Conservation (phyloP, 2,329 filamentous ascomycete genomes). For the Penicillium palitans region DNA sequence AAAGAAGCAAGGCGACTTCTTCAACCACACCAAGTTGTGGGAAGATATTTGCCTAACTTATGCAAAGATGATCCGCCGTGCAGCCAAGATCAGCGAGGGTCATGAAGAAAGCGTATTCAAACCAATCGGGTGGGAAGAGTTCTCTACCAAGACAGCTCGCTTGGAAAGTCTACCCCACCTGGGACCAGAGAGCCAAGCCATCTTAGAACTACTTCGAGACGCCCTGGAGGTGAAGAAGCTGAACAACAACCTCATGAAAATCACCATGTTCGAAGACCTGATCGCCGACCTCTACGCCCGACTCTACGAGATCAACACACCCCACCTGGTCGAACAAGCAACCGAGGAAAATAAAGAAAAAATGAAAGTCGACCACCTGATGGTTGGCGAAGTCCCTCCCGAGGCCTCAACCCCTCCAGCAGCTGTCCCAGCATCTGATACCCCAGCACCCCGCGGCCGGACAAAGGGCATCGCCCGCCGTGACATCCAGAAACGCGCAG, state of each 20-base stretch:
- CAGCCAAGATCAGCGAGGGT: constrained; percentile 58
- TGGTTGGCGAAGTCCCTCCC: constrained; percentile 36
- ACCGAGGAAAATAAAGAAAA: constrained; percentile 49
- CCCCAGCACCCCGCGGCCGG: constrained; percentile 41
- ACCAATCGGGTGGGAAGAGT: constrained; percentile 64
- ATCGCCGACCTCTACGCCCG: constrained; percentile 85
- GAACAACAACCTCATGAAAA: constrained; percentile 85
- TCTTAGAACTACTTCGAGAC: constrained; percentile 65
- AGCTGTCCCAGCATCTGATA: constrained; percentile 36
- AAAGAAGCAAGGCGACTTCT: constrained; percentile 75
- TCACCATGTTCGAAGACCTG: constrained; percentile 84
- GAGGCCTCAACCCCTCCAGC: constrained; percentile 34
- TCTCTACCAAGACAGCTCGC: constrained; percentile 58
- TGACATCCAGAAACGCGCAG: constrained; percentile 60
- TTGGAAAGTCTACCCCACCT: constrained; percentile 61
- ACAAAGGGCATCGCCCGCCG: constrained; percentile 61
- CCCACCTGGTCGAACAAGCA: constrained; percentile 41
- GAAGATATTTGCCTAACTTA: constrained; percentile 61
- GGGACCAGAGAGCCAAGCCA: constrained; percentile 46
- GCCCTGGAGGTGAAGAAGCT: constrained; percentile 71
- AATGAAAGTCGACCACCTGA: constrained; percentile 50
- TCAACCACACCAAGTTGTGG: constrained; percentile 64
- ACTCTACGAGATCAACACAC: constrained; percentile 42
- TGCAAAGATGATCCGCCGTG: constrained; percentile 58
- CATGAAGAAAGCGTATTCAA: constrained; percentile 67